Conservation (phyloP, 306 rosid genomes). For the Quercus bicolor region DNA sequence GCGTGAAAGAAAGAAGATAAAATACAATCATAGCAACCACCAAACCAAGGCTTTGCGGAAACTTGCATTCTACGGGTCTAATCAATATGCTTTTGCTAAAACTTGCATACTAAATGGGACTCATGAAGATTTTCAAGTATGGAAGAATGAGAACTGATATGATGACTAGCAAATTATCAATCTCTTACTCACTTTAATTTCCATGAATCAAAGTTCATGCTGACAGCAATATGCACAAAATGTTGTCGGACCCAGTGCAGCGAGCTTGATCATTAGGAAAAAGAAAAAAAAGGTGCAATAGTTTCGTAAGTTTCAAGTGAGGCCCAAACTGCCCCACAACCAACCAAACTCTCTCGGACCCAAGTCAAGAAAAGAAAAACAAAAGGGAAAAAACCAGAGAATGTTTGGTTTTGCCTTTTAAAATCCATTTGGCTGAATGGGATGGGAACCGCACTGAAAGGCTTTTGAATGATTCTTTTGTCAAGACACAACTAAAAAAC, state of each 20-base stretch:
- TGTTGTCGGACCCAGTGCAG: neutral
- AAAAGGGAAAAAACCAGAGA: too few species aligned
- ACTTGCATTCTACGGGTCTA: slow-evolving; percentile 40
- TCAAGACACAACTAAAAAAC: too few species aligned
- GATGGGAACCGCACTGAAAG: too few species aligned
- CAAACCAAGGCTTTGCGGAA: slow-evolving; percentile 35
- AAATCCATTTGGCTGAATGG: too few species aligned
- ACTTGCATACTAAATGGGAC: neutral
- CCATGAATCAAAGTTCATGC: neutral
- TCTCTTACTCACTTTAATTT: neutral
- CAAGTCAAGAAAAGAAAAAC: too few species aligned
- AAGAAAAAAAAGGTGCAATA: neutral
- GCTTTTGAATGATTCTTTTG: too few species aligned
- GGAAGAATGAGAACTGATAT: neutral
- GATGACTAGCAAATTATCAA: neutral
- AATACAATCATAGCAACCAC: slow-evolving; percentile 44
- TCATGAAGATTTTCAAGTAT: slow-evolving; percentile 12
- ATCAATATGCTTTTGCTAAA: slow-evolving; percentile 29
- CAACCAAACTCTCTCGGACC: too few species aligned
- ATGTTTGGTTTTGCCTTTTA: too few species aligned
- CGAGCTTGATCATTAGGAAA: neutral
- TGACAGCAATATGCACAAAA: neutral
- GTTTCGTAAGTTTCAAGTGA: neutral
- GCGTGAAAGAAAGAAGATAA: slow-evolving; percentile 15
- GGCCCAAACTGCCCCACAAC: too few species aligned